Base-by-base conservation (phyloP, 257 asterid genomes). In the Cynanchum wilfordii region DNA sequence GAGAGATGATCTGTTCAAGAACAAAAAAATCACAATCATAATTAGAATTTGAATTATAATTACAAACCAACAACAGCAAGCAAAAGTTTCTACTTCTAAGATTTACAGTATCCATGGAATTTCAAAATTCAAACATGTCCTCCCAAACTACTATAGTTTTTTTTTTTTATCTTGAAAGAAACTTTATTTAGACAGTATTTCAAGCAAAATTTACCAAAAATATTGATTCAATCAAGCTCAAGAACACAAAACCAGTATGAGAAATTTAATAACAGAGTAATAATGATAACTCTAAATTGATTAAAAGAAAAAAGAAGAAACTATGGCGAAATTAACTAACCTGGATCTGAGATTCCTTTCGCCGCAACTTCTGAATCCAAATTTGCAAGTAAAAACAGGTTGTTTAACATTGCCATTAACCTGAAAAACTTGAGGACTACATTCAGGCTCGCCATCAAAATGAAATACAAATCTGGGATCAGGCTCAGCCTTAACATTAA, bases 401-500 rank as follows among this genome's bases (percentile, higher is more conserved):
- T 95, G 99, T 73, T 78, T 86, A 0, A 90, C 89, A 58, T 90
- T 88, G 57, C 99, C 99, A 79, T 95, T 92, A 30, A 95, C 95
- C 81, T 92, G 99, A 79, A 95, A 92, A 27, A 95, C 94, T 76
- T 90, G 98, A 9, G 98, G 98, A 78, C 99, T 95, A 75, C 99
- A 95, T 81, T 95, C 98, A 13, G 99, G 98, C 75, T 95, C 97
- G 0, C 97, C 97, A 49, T 89, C 99, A 56, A 95, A 95, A 68
- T 86, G 86, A 72, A 95, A 95, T n/a, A 95, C 93, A 51, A 95
- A 95, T 82, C 99, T 89, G 42, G 99, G 99, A 81, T 92, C 99
- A 77, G 90, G 89, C 72, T 95, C 98, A 22, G 91, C 93, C 84
- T 86, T 78, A 12, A 89, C 96, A 50, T 86, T 92, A 66, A 90